These are phyloP conservation scores for Herpetomonas tarakana DNA, from an alignment of 208 protist genomes.

Conservation along the genomic window DNA sequence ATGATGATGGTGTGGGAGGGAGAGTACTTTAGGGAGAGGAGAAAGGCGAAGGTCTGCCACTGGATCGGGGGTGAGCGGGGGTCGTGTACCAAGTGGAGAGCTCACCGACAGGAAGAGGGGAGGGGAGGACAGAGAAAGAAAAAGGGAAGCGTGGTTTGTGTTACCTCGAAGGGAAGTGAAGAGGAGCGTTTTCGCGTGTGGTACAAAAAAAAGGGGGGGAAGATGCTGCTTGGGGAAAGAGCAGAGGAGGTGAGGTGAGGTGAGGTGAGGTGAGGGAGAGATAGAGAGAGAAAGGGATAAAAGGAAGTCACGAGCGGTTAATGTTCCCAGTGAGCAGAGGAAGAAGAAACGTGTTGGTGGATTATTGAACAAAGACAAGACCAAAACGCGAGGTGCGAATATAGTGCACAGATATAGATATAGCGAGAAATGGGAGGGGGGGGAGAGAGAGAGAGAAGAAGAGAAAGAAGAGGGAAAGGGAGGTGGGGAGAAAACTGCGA, in stretches of 20 bases:
- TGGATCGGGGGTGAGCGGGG: no score
- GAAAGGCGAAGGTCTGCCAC: no score
- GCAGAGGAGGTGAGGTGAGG: not conserved
- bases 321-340: no score
- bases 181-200: no score
- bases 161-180: not conserved
- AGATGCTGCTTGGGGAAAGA: no score
- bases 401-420: no score
- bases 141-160: not conserved
- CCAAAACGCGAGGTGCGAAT: not conserved
- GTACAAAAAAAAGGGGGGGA: not conserved
- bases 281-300: not conserved
- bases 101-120: not conserved
- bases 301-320: no score
- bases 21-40: no score
- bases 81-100: no score
- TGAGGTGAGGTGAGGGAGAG: not conserved
- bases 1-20: no score
- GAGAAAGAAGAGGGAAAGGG: constrained; percentile 5
- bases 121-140: not conserved
- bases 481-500: constrained; percentile 4
- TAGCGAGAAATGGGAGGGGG: not conserved
- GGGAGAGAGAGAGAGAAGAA: not conserved
- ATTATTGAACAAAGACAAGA: not conserved
- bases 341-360: not conserved